A percentile compares a stretch with the other conserved stretches of the same genome.
phyloP scores from a whole-genome alignment of 305 asterid genomes.

The Solanum hybrid region DNA sequence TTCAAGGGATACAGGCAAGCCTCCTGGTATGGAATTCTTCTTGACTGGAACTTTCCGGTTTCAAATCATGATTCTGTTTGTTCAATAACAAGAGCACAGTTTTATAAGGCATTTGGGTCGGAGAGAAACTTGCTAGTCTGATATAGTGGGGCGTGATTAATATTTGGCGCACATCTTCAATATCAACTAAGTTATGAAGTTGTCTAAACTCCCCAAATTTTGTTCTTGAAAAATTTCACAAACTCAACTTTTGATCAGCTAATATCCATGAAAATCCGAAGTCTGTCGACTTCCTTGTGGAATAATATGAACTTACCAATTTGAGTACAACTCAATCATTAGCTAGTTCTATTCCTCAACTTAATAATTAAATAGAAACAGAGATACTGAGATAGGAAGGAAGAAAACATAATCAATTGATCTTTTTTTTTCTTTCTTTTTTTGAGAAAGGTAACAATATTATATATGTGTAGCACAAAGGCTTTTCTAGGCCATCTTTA shows the following conservation, averaged over 20 bases:
- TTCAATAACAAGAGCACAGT: background rate
- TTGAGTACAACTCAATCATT: background rate
- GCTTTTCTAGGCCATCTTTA: background rate
- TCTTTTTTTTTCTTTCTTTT: background rate
- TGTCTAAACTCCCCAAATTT: background rate
- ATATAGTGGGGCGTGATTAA: background rate
- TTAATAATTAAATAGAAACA: background rate
- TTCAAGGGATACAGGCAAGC: slow-evolving; percentile 42
- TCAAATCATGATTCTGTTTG: background rate
- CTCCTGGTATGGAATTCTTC: slow-evolving; percentile 35
- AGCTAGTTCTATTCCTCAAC: background rate
- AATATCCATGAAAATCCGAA: background rate
- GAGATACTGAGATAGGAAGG: background rate
- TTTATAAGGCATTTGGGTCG: background rate
- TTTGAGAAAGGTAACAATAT: background rate
- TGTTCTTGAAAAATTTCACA: background rate
- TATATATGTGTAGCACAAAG: background rate
- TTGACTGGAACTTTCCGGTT: background rate
- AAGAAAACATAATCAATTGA: background rate
- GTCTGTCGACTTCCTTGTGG: background rate
- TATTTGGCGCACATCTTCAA: background rate
- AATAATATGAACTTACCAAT: background rate
- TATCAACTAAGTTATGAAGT: background rate
- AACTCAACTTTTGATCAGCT: background rate
- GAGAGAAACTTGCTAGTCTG: background rate